A percentile compares a stretch with the other conserved stretches of the same genome.
Conservation (phyloP, 2,329 filamentous ascomycete genomes). For the Stachybotrys elegans region DNA sequence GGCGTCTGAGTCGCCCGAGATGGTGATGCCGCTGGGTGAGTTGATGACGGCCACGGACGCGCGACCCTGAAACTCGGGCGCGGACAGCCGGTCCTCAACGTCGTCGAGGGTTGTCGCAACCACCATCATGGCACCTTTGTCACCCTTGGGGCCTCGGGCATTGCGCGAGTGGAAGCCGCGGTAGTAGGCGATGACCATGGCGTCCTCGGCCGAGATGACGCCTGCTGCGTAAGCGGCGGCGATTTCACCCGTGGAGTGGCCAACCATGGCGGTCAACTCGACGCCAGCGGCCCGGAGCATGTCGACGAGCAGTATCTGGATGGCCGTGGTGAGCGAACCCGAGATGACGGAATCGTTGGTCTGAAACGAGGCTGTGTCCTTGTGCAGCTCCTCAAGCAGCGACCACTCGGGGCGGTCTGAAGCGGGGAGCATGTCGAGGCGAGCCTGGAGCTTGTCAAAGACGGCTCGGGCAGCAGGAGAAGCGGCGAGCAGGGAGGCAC, state of each 20-base stretch:
- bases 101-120: conserved; percentile 15
- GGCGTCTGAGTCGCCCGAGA: conserved; percentile 24
- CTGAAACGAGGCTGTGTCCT: conserved; percentile 6
- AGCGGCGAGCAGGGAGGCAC: conserved; percentile 14
- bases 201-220: conserved; percentile 22
- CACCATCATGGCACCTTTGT: conserved; percentile 13
- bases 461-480: conserved; percentile 8
- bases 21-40: conserved; percentile 14
- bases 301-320: conserved; percentile 23
- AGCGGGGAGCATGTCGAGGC: conserved; percentile 12
- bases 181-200: conserved; percentile 19
- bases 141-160: background rate
- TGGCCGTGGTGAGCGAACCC: conserved; percentile 24
- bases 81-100: conserved; percentile 5
- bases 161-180: background rate
- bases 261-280: conserved; percentile 30
- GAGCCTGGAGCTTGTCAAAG: conserved; percentile 17
- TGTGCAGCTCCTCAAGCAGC: conserved; percentile 16
- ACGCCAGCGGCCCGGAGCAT: conserved; percentile 24
- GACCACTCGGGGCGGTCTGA: conserved; percentile 20
- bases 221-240: conserved; percentile 45
- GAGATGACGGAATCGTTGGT: conserved; percentile 21
- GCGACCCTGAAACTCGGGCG: conserved; percentile 10
- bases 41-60: conserved; percentile 20
- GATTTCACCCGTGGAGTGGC: conserved; percentile 47